Evolutionary conservation across 1,139 yeast species (phyloP).

Genomic region (Hyphopichia khmerensis): DNA sequence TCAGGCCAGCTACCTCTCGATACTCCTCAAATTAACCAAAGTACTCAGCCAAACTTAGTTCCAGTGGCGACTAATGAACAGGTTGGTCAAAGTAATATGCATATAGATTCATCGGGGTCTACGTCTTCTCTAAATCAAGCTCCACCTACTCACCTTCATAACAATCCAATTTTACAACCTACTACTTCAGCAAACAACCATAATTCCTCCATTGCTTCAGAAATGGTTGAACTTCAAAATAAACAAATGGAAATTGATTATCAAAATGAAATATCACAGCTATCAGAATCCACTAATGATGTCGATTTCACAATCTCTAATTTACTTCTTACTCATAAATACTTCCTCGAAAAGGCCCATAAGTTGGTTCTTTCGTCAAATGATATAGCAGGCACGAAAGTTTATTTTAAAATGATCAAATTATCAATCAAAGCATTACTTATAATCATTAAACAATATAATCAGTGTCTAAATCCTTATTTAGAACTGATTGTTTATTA

Average conservation of each 20-base stretch:
- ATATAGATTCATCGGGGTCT: too few species aligned
- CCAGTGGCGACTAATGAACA: too few species aligned
- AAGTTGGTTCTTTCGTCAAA: constrained; percentile 12
- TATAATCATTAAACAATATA: constrained; percentile 27
- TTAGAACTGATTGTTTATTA: constrained; percentile 31
- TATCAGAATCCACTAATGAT: background rate
- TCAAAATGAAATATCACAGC: background rate
- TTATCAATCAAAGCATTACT: constrained; percentile 38
- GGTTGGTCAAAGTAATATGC: too few species aligned
- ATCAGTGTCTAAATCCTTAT: constrained; percentile 23
- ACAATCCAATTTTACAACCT: too few species aligned
- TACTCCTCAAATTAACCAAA: too few species aligned
- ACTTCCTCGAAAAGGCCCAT: constrained; percentile 27
- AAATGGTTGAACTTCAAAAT: background rate
- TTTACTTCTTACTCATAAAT: constrained; percentile 19
- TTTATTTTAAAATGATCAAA: constrained; percentile 37
- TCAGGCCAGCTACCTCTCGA: too few species aligned
- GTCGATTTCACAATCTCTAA: constrained; percentile 11
- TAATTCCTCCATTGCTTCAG: too few species aligned
- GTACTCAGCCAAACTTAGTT: too few species aligned
- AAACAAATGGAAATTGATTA: background rate
- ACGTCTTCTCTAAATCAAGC: too few species aligned
- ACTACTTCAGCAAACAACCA: background rate
- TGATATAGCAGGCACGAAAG: constrained; percentile 15
- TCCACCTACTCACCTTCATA: too few species aligned